Conservation (phyloP, 2,329 filamentous ascomycete genomes). For the Aureobasidium pullulans region DNA sequence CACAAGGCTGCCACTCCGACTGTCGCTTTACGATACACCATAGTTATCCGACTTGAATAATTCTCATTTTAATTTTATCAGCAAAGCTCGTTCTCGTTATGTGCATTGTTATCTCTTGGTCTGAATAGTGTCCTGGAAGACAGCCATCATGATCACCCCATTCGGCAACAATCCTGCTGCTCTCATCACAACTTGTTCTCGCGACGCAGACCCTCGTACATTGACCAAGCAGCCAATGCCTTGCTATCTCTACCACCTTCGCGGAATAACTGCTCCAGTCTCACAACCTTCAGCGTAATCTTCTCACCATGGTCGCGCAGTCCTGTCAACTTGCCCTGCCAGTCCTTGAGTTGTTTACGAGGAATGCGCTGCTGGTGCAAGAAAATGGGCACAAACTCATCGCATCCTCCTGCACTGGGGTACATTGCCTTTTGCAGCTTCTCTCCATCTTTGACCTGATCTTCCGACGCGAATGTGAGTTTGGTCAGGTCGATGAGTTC, state of each 20-base stretch:
- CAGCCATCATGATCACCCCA: neutral
- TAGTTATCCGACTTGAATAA: too few relatives aligned
- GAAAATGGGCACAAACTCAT: constrained; percentile 53
- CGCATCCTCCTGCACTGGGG: constrained; percentile 48
- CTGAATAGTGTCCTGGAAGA: too few relatives aligned
- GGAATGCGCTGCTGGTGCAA: constrained; percentile 48
- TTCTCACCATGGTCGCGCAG: constrained; percentile 50
- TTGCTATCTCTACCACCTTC: constrained; percentile 50
- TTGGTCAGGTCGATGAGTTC: constrained; percentile 50
- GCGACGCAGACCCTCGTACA: constrained; percentile 46
- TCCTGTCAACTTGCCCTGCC: constrained; percentile 49
- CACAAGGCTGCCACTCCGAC: neutral
- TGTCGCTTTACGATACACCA: neutral
- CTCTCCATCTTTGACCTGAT: constrained; percentile 24
- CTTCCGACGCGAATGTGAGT: constrained; percentile 33
- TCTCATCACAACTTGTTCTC: constrained; percentile 36
- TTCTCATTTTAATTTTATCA: too few relatives aligned
- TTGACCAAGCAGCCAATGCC: constrained; percentile 46
- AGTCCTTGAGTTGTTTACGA: constrained; percentile 39
- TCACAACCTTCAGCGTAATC: constrained; percentile 51
- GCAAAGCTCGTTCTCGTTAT: too few relatives aligned
- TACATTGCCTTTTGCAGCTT: constrained; percentile 45
- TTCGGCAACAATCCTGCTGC: neutral
- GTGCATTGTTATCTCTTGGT: too few relatives aligned
- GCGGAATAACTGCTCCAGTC: constrained; percentile 45